A percentile compares a stretch with the other conserved stretches of the same genome.
Conservation (phyloP, 176 grass and related monocot genomes). For the Triticum urartu region DNA sequence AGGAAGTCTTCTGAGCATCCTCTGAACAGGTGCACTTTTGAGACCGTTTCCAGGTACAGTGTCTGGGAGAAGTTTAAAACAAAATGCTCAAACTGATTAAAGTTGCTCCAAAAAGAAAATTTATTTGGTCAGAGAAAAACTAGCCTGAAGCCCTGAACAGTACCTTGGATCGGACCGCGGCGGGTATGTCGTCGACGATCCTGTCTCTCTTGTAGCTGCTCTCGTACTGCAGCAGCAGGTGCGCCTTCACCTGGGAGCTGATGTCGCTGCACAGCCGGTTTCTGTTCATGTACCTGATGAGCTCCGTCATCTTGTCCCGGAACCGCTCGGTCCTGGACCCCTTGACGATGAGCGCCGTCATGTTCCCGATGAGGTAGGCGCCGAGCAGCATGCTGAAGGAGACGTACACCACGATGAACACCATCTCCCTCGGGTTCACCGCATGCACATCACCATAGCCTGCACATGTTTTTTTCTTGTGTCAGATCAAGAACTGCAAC, state of each 20-base stretch:
- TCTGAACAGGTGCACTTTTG: conserved; percentile 63
- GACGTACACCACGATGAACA: conserved; percentile 68
- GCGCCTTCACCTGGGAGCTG: conserved; percentile 67
- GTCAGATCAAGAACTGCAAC: neutral
- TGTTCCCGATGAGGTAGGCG: conserved; percentile 88
- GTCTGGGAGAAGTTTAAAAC: conserved; percentile 31
- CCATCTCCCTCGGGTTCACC: conserved; percentile 78
- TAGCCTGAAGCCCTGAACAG: conserved; percentile 37
- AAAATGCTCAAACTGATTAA: neutral
- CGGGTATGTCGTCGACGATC: conserved; percentile 65
- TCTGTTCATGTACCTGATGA: conserved; percentile 94
- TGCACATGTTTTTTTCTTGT: conserved; percentile 22
- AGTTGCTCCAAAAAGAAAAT: neutral
- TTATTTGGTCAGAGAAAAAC: neutral
- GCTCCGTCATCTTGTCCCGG: conserved; percentile 88
- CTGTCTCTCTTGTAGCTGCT: conserved; percentile 69
- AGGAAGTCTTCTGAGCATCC: conserved; percentile 92
- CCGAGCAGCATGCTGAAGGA: conserved; percentile 77
- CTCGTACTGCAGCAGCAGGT: conserved; percentile 73
- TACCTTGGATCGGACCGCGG: conserved; percentile 70
- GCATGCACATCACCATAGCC: conserved; percentile 86
- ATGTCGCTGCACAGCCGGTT: conserved; percentile 70
- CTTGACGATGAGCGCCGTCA: conserved; percentile 91
- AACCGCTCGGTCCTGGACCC: conserved; percentile 84
- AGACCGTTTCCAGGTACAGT: conserved; percentile 67